Evolutionary conservation across 2,329 filamentous ascomycete species (phyloP).

Genomic region (Rugonectria rugulosa): DNA sequence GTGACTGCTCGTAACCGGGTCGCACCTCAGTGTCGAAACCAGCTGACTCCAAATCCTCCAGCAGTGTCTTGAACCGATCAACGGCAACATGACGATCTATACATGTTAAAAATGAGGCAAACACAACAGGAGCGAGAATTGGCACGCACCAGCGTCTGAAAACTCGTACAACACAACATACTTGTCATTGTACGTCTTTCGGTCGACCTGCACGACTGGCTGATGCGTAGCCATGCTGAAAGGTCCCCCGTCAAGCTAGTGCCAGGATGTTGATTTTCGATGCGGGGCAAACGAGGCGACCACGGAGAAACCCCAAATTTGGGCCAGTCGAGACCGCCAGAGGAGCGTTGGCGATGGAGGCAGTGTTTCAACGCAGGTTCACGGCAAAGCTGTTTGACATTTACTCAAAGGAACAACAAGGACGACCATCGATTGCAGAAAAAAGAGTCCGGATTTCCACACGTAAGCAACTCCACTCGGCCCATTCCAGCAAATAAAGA

Average conservation of each 20-base stretch:
- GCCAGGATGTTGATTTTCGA: constrained; percentile 1
- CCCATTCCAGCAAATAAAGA: constrained; percentile 29
- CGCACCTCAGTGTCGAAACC: constrained; percentile 77
- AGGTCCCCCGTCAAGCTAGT: neutral
- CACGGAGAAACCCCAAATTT: neutral
- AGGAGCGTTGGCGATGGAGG: neutral
- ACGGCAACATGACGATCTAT: constrained; percentile 45
- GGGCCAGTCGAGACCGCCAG: neutral
- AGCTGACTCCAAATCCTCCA: constrained; percentile 66
- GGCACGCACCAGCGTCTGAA: constrained; percentile 41
- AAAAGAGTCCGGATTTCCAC: neutral
- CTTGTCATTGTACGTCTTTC: constrained; percentile 46
- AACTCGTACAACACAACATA: constrained; percentile 52
- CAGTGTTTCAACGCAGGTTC: neutral
- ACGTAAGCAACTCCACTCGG: constrained; percentile 39
- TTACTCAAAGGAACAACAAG: neutral
- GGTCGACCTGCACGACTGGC: constrained; percentile 8
- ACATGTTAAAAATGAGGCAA: neutral
- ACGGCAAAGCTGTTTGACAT: no score
- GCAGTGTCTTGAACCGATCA: constrained; percentile 52
- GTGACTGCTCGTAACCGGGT: constrained; percentile 70
- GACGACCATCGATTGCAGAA: neutral
- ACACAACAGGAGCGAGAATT: no score
- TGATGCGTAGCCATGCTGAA: constrained; percentile 13
- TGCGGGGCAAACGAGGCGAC: neutral